Evolutionary conservation across 768 basidiomycete genomes (phyloP).

Genomic region (Boletus eberwhitei): DNA sequence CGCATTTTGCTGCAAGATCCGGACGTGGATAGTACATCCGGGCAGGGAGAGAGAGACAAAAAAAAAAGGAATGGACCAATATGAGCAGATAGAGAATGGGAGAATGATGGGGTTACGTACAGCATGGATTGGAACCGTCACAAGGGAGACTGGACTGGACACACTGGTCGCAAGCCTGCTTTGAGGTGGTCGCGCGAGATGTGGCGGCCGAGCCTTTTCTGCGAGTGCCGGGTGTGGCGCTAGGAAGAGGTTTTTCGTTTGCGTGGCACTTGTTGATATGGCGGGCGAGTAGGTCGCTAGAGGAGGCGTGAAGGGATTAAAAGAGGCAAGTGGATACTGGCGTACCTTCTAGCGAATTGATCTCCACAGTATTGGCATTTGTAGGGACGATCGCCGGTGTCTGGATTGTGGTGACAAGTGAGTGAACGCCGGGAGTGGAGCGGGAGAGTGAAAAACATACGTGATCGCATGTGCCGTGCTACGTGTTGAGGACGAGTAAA

Average conservation of each 20-base stretch:
- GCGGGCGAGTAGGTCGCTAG: conserved; percentile 77
- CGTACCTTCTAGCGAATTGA: conserved; percentile 81
- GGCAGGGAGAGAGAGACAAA: neutral
- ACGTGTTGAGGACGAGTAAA: conserved; percentile 91
- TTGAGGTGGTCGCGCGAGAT: conserved; percentile 72
- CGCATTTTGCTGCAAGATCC: conserved; percentile 59
- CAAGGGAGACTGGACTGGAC: conserved; percentile 72
- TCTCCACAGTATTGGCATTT: conserved; percentile 86
- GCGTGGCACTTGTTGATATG: conserved; percentile 89
- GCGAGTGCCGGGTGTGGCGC: conserved; percentile 38
- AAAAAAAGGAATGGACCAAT: neutral
- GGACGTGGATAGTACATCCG: neutral
- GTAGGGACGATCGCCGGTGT: conserved; percentile 88
- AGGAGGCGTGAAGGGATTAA: conserved; percentile 1
- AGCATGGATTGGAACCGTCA: conserved; percentile 76
- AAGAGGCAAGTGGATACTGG: conserved; percentile 6
- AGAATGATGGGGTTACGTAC: conserved; percentile 39
- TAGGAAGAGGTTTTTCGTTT: conserved; percentile 53
- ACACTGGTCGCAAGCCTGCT: conserved; percentile 85
- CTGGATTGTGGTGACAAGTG: conserved; percentile 35
- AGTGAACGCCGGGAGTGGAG: conserved; percentile 19
- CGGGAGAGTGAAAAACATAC: conserved; percentile 46
- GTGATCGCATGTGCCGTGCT: conserved; percentile 85
- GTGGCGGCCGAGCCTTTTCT: conserved; percentile 66
- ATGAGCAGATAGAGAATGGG: neutral